Conservation (phyloP, 1,139 yeast genomes). For the Diutina mesorugosa region DNA sequence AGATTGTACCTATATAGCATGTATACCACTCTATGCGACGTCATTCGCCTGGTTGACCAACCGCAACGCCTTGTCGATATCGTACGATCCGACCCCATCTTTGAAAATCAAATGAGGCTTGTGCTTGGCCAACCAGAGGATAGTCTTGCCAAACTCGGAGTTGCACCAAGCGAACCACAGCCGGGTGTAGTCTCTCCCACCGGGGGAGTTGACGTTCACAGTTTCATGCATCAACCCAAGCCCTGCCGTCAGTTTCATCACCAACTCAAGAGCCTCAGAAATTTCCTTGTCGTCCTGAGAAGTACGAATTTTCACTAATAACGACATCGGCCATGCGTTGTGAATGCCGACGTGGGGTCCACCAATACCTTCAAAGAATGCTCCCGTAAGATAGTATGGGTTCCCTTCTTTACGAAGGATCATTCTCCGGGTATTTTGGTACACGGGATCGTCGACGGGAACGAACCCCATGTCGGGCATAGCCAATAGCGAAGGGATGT, state of each 20-base stretch:
- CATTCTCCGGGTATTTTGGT: slow-evolving; percentile 73
- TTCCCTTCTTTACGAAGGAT: slow-evolving; percentile 56
- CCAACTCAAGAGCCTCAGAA: slow-evolving; percentile 26
- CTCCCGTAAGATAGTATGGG: slow-evolving; percentile 63
- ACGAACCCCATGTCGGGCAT: slow-evolving; percentile 72
- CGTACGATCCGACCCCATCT: slow-evolving; percentile 9
- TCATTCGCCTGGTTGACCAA: not conserved
- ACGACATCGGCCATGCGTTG: slow-evolving; percentile 88
- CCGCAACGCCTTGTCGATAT: not conserved
- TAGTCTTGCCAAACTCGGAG: slow-evolving; percentile 80
- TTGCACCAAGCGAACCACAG: slow-evolving; percentile 96
- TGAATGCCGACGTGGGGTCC: slow-evolving; percentile 82
- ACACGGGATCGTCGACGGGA: slow-evolving; percentile 37
- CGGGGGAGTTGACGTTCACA: slow-evolving; percentile 47
- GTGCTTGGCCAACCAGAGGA: slow-evolving; percentile 56
- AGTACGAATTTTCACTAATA: slow-evolving; percentile 62
- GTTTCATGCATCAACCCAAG: slow-evolving; percentile 82
- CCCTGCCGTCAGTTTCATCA: slow-evolving; percentile 54
- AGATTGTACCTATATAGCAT: too few species aligned
- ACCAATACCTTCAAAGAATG: slow-evolving; percentile 62
- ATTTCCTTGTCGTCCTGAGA: slow-evolving; percentile 64
- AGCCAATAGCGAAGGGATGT: slow-evolving; percentile 70
- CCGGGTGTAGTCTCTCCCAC: slow-evolving; percentile 42
- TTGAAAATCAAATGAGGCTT: slow-evolving; percentile 66
- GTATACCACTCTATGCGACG: not conserved